Conservation (phyloP, 2,329 filamentous ascomycete species). For the Corynespora cassiicola region DNA sequence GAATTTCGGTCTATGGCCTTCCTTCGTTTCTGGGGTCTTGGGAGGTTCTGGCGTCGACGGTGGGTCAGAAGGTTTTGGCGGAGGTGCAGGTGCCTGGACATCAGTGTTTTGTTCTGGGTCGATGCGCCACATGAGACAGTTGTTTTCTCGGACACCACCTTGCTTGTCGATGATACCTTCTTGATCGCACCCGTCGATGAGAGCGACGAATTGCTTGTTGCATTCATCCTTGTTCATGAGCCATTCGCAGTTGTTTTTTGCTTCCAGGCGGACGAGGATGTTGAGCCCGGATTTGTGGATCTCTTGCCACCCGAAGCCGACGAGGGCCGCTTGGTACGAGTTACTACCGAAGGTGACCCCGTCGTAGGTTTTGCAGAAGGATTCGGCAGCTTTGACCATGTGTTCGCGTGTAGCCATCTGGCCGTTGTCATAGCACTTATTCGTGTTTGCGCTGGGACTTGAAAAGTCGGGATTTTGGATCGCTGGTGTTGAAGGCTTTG, state of each 20-base stretch:
- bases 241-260: constrained; percentile 7
- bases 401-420: constrained; percentile 7
- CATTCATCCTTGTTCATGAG: constrained; percentile 7
- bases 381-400: constrained; percentile 6
- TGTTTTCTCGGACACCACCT: constrained; percentile 9
- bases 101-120: constrained; percentile 7
- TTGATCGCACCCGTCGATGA: constrained; percentile 9
- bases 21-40: constrained; percentile 8
- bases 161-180: constrained; percentile 12
- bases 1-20: constrained; percentile 4
- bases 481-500: not conserved
- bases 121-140: constrained; percentile 10
- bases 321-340: not conserved
- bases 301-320: constrained; percentile 10
- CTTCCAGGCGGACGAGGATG: constrained; percentile 8
- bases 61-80: constrained; percentile 3
- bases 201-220: constrained; percentile 4
- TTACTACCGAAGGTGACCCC: constrained; percentile 5
- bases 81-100: constrained; percentile 2
- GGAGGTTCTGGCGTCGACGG: not conserved
- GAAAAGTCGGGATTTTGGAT: constrained; percentile 4
- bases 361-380: constrained; percentile 6
- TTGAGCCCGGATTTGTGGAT: constrained; percentile 9
- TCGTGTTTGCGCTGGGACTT: constrained; percentile 3
- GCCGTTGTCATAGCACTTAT: constrained; percentile 6